Evolutionary conservation across 805 yeast species (phyloP).

Genomic region (Ogataea nitratoaversa): DNA sequence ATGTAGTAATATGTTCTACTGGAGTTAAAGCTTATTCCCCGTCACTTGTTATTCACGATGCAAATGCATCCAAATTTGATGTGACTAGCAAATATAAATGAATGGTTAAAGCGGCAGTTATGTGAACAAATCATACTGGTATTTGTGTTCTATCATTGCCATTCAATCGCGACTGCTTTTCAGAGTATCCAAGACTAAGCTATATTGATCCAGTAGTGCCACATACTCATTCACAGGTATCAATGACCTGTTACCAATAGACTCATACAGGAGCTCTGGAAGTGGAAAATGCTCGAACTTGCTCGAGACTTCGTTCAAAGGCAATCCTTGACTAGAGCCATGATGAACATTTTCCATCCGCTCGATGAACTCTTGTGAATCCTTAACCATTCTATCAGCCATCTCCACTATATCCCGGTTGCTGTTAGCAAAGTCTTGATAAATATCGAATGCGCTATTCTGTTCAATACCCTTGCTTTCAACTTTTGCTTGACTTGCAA

Average conservation of each 20-base stretch:
- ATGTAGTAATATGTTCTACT: no score
- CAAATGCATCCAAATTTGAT: no score
- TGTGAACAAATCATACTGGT: no score
- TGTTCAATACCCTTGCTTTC: background rate
- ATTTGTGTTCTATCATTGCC: no score
- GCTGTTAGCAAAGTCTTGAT: conserved; percentile 9
- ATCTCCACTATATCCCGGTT: conserved; percentile 13
- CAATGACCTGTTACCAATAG: conserved; percentile 8
- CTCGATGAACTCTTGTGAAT: conserved; percentile 9
- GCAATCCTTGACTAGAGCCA: conserved; percentile 6
- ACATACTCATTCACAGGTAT: conserved; percentile 17
- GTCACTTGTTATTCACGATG: no score
- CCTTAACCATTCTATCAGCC: conserved; percentile 10
- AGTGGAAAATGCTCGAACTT: conserved; percentile 14
- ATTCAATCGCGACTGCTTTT: no score
- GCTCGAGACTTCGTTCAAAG: conserved; percentile 5
- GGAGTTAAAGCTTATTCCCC: no score
- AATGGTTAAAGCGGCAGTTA: no score
- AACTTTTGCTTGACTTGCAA: no score
- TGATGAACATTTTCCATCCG: conserved; percentile 11
- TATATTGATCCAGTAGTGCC: conserved; percentile 13
- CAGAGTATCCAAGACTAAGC: conserved; percentile 7
- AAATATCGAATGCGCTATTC: conserved; percentile 1
- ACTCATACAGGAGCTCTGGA: conserved; percentile 11
- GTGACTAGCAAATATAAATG: no score